Evolutionary conservation across 2,329 filamentous ascomycete species (phyloP), one percentile per base, ranked within the genome.

Genomic region (Westerdykella sp.): DNA sequence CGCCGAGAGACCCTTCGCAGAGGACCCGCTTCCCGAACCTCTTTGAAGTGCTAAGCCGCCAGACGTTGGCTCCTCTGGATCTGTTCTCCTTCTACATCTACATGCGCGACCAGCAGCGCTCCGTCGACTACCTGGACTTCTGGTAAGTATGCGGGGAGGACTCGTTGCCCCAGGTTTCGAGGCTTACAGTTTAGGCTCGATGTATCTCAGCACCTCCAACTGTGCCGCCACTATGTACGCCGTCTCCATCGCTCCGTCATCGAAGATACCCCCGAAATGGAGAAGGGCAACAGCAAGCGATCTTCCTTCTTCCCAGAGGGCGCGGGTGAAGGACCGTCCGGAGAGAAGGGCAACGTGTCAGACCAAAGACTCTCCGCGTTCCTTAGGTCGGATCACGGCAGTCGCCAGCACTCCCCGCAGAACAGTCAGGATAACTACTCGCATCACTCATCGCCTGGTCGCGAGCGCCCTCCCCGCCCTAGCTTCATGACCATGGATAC

Each of bases 81-180:
- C 76, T 98, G 10, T 98, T 95, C 69, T 96, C 90, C 2, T 98
- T 98, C 73, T 98, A 98, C 71, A 98, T 98, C 59, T 98, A 95
- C 71, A 98, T 98, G 93, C 82, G 93, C 60, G 94, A 98, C 68
- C 90, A 96, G 70, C 93, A 98, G 69, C 83, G 90, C 66, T 96
- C 91, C 6, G 93, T 98, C 11, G 93, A 98, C 63, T 98, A 98
- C 60, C 74, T 98, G 34, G 93, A 98, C 66, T 98, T 98, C 69
- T 98, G 94, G 93, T 97, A 74, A 45, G 80, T 65, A 12, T 28
- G 25, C 11, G 25, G 25, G 25, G 11, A 12, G 41, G 34, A 21
- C 13, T 35, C 25, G n/a, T 9, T 31, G 23, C 34, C 34, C 9
- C 10, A 18, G n/a, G 9, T 2, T 4, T 14, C 39, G 2, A 13